A percentile compares a stretch with the other conserved stretches of the same genome.
phyloP scores from a whole-genome alignment of 1,284 basidiomycete species.

The Leccinum fallax region DNA sequence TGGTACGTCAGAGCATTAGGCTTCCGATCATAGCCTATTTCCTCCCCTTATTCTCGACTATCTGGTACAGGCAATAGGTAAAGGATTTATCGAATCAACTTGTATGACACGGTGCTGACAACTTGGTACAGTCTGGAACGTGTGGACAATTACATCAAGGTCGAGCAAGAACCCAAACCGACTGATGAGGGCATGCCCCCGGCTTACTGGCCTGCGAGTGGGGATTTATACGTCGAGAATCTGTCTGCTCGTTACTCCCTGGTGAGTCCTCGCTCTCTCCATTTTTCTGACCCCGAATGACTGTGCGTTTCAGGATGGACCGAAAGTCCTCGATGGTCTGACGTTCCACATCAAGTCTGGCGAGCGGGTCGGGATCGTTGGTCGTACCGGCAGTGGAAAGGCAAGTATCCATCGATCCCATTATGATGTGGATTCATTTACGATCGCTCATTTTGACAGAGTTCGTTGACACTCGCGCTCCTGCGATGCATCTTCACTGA shows the following conservation, averaged over 20 bases:
- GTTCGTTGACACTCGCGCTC: constrained; percentile 52
- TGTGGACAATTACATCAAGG: not conserved
- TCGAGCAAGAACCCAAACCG: not conserved
- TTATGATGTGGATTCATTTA: not conserved
- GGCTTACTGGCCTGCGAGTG: not conserved
- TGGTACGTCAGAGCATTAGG: constrained; percentile 35
- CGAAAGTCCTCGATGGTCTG: not conserved
- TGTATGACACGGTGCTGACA: not conserved
- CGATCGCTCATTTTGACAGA: constrained; percentile 31
- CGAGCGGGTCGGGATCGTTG: constrained; percentile 1
- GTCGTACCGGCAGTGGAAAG: constrained; percentile 8
- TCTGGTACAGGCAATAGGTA: not conserved
- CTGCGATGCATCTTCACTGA: constrained; percentile 59
- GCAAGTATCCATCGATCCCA: not conserved
- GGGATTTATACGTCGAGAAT: not conserved
- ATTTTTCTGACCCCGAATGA: not conserved
- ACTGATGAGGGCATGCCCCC: not conserved
- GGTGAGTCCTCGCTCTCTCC: not conserved
- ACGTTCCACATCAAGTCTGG: constrained; percentile 3
- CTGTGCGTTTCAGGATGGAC: constrained; percentile 1
- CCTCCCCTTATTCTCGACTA: not conserved
- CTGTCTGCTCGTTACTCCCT: constrained; percentile 2
- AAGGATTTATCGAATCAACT: not conserved
- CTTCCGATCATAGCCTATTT: not conserved
- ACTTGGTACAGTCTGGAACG: not conserved